Conservation (phyloP, 345 rosid species). For the Camelina sativa region DNA sequence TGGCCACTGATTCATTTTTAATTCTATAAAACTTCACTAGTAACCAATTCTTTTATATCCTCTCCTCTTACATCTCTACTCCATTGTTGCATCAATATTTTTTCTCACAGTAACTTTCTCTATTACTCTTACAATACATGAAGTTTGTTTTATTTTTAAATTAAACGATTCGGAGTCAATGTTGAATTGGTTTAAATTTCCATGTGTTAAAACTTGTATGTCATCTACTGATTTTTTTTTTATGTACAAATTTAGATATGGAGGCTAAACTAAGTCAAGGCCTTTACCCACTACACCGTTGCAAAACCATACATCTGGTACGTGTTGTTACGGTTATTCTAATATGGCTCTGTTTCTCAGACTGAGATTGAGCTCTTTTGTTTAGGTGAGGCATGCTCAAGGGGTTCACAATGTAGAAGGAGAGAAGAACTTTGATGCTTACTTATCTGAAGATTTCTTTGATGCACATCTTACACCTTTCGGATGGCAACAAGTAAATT, state of each 20-base stretch:
- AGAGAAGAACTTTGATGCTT: conserved; percentile 56
- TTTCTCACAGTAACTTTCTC: no score
- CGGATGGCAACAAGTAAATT: conserved; percentile 67
- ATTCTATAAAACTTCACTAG: no score
- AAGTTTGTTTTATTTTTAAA: no score
- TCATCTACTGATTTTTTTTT: background rate
- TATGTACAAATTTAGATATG: conserved; percentile 47
- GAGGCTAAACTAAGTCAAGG: conserved; percentile 46
- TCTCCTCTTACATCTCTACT: no score
- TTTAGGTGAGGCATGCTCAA: conserved; percentile 89
- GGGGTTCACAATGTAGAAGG: conserved; percentile 89
- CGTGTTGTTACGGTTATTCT: conserved; percentile 10
- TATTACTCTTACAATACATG: no score
- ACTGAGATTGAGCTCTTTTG: conserved; percentile 7
- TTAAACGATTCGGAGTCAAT: no score
- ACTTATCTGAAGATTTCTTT: conserved; percentile 61
- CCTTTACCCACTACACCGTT: conserved; percentile 70
- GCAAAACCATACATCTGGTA: conserved; percentile 83
- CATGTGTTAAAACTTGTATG: no score
- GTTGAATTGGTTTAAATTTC: no score
- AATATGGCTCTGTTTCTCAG: background rate
- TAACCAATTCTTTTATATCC: no score
- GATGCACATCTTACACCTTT: conserved; percentile 87
- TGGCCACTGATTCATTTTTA: no score
- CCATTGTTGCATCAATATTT: no score